Percentiles rank a stretch among this genome's conserved stretches.
These are phyloP conservation scores for Talaromyces ruber DNA, from an alignment of 495 filamentous ascomycete genomes.

Conservation along the genomic window DNA sequence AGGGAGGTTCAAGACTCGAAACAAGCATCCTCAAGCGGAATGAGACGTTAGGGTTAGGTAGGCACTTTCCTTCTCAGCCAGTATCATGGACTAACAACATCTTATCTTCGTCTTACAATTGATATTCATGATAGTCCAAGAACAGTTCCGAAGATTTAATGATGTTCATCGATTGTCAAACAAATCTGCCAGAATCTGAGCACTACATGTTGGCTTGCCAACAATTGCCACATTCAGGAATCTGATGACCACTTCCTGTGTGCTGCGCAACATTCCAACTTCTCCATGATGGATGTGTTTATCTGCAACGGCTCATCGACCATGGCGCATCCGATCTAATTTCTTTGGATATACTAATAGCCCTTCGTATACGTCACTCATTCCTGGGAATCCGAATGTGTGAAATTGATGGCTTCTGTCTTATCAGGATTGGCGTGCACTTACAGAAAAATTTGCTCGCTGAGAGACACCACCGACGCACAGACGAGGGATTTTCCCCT, in stretches of 20 bases:
- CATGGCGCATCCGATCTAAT: not conserved
- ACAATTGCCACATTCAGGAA: not conserved
- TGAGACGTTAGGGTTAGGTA: not conserved
- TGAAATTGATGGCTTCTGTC: not conserved
- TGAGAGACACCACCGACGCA: not conserved
- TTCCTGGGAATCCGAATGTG: not conserved
- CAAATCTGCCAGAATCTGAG: not conserved
- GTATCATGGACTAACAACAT: not conserved
- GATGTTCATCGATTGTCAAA: no score
- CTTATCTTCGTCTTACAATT: not conserved
- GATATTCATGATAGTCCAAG: not conserved
- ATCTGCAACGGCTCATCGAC: not conserved
- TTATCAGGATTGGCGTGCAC: not conserved
- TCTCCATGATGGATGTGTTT: not conserved
- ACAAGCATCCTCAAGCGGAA: not conserved
- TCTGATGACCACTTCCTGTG: not conserved
- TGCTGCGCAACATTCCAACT: not conserved
- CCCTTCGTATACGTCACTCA: not conserved
- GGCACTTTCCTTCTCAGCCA: not conserved
- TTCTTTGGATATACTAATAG: not conserved
- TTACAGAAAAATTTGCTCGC: not conserved
- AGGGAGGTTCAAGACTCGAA: not conserved
- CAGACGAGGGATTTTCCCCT: not conserved
- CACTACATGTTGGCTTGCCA: not conserved
- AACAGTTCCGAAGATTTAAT: no score